Percentiles rank a stretch among this genome's conserved stretches.
phyloP scores from a whole-genome alignment of 2,329 filamentous ascomycete genomes.

The Botrytis deweyae region DNA sequence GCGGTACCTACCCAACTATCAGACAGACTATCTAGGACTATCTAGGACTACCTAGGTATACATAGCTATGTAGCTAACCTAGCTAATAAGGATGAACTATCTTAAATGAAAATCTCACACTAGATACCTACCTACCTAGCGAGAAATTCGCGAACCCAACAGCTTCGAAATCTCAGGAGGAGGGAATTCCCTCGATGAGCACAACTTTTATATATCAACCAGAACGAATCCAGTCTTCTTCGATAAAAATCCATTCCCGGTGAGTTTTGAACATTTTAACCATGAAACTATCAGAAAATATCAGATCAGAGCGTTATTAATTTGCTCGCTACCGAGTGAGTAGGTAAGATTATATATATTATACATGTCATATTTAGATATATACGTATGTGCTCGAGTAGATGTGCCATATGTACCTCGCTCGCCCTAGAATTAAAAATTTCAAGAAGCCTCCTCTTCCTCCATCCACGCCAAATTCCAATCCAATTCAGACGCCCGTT shows the following conservation, averaged over 20 bases:
- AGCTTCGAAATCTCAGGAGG: not conserved
- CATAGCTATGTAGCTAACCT: not conserved
- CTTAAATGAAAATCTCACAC: not conserved
- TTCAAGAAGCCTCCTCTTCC: not conserved
- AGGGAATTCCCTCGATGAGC: not conserved
- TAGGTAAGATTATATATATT: not conserved
- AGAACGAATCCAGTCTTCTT: not conserved
- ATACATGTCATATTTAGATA: not conserved
- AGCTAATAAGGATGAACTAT: not conserved
- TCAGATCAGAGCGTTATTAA: not conserved
- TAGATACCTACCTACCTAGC: not conserved
- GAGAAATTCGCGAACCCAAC: not conserved
- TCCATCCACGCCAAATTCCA: not conserved
- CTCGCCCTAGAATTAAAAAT: not conserved
- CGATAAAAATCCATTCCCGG: not conserved
- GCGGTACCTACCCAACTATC: not conserved
- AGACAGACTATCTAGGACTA: too few relatives aligned
- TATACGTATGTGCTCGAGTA: not conserved
- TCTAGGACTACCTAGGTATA: too few relatives aligned
- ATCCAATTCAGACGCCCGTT: not conserved
- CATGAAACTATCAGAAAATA: not conserved
- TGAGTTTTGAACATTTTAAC: not conserved
- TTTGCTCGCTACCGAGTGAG: not conserved
- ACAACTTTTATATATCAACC: not conserved
- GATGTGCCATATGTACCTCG: not conserved